Percentiles rank a stretch among this genome's conserved stretches.
These are phyloP conservation scores for Dalbergia cochinchinensis DNA, from an alignment of 306 rosid species.

Conservation along the genomic window DNA sequence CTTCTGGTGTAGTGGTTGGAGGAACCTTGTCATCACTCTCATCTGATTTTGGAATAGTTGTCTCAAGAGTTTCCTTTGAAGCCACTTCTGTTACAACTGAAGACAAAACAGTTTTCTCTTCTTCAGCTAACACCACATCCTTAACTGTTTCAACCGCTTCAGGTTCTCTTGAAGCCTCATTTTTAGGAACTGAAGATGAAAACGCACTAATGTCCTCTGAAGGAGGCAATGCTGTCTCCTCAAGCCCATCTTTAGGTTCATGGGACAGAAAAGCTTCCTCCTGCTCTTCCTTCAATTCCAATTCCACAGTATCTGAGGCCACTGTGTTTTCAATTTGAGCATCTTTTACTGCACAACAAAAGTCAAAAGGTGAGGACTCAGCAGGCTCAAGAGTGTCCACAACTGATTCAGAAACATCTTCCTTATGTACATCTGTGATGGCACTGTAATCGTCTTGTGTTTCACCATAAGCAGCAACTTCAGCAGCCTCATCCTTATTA, in stretches of 20 bases:
- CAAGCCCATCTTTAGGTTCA: slow-evolving; percentile 11
- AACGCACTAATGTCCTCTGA: slow-evolving; percentile 20
- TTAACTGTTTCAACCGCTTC: slow-evolving; percentile 43
- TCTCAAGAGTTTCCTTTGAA: slow-evolving; percentile 48
- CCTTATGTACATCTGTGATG: slow-evolving; percentile 3
- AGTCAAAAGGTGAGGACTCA: slow-evolving; percentile 3
- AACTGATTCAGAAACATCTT: slow-evolving; percentile 44
- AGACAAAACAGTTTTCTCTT: slow-evolving; percentile 42
- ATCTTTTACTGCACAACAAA: background rate
- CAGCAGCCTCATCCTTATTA: slow-evolving; percentile 41
- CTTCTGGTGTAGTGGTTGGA: slow-evolving; percentile 26
- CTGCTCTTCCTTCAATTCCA: slow-evolving; percentile 38
- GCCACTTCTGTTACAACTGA: slow-evolving; percentile 20
- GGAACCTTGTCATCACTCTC: slow-evolving; percentile 39
- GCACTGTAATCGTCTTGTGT: slow-evolving; percentile 22
- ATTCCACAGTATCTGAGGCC: slow-evolving; percentile 22
- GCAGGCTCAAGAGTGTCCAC: slow-evolving; percentile 31
- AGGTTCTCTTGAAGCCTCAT: slow-evolving; percentile 37
- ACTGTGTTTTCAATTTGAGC: slow-evolving; percentile 14
- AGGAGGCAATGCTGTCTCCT: slow-evolving; percentile 19
- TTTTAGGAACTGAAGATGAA: slow-evolving; percentile 16
- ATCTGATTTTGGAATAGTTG: slow-evolving; percentile 32
- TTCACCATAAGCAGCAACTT: slow-evolving; percentile 41
- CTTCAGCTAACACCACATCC: slow-evolving; percentile 8
- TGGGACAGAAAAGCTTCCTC: slow-evolving; percentile 15